Percentiles rank a stretch among this genome's conserved stretches.
Evolutionary conservation across 331 rosid species (phyloP).

Genomic region (Pyrus hybrid): DNA sequence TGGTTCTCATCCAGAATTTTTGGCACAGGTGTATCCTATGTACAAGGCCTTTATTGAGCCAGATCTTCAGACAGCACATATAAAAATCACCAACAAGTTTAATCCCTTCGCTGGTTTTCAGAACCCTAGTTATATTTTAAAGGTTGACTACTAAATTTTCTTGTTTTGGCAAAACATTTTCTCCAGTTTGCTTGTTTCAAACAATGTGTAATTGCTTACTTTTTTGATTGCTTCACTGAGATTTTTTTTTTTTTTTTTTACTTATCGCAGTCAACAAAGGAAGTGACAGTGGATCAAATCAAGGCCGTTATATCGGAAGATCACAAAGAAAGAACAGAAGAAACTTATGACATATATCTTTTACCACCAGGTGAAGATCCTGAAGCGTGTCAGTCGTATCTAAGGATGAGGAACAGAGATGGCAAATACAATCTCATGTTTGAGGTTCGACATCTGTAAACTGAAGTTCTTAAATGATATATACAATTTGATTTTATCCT

Average conservation of each 20-base stretch:
- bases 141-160: conserved; percentile 36
- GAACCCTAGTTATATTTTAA: conserved; percentile 85
- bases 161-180: background rate
- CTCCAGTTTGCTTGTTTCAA: background rate
- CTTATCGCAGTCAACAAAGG: conserved; percentile 59
- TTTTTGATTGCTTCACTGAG: background rate
- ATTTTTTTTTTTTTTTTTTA: background rate
- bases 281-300: conserved; percentile 72
- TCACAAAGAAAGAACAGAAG: conserved; percentile 71
- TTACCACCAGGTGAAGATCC: conserved; percentile 99
- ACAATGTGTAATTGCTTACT: background rate
- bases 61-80: conserved; percentile 96
- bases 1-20: conserved; percentile 7
- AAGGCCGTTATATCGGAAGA: conserved; percentile 65
- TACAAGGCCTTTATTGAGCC: conserved; percentile 99
- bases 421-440: conserved; percentile 99
- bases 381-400: conserved; percentile 98
- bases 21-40: conserved; percentile 89
- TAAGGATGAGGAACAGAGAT: conserved; percentile 98
- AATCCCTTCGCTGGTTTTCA: conserved; percentile 97
- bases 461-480: background rate
- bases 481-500: background rate
- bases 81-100: conserved; percentile 85
- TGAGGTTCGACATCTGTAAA: conserved; percentile 56
- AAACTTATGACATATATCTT: conserved; percentile 96